phyloP scores from a whole-genome alignment of 352 stramenopile genomes.

The Sclerospora graminicola region DNA sequence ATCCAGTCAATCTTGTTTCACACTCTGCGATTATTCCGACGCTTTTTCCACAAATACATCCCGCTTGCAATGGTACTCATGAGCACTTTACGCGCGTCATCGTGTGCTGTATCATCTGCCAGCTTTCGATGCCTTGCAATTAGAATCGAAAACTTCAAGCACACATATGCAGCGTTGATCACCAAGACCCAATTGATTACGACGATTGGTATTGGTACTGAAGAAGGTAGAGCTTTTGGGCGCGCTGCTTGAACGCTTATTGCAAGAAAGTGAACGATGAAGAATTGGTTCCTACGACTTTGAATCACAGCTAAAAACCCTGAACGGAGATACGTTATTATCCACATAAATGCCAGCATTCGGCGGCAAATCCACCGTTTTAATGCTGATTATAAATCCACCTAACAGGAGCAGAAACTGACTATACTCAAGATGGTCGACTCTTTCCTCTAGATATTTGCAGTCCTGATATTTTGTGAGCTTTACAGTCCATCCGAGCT shows the following conservation, averaged over 20 bases:
- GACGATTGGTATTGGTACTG: conserved; percentile 93
- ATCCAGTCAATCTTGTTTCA: conserved; percentile 78
- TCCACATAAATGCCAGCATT: conserved; percentile 99
- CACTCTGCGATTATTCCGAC: conserved; percentile 62
- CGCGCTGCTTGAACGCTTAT: conserved; percentile 94
- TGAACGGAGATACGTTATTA: conserved; percentile 95
- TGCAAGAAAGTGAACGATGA: conserved; percentile 98
- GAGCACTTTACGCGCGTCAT: conserved; percentile 41
- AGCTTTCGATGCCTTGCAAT: too few relatives aligned
- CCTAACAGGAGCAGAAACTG: conserved; percentile 98
- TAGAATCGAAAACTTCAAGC: conserved; percentile 96
- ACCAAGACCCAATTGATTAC: conserved; percentile 97
- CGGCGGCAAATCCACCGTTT: conserved; percentile 95
- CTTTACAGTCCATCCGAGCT: too few relatives aligned
- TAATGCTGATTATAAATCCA: conserved; percentile 97
- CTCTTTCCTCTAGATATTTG: too few relatives aligned
- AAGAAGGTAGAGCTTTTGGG: conserved; percentile 96
- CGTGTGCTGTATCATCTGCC: conserved; percentile 42
- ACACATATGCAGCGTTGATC: conserved; percentile 98
- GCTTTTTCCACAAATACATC: conserved; percentile 75
- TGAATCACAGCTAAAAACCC: conserved; percentile 91
- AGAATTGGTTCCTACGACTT: conserved; percentile 95
- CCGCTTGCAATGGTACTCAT: conserved; percentile 53
- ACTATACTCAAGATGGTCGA: too few relatives aligned
- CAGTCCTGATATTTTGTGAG: too few relatives aligned